A percentile compares a stretch with the other conserved stretches of the same genome.
phyloP scores from a whole-genome alignment of 495 filamentous ascomycete species.

The Penicillium diatomitis region DNA sequence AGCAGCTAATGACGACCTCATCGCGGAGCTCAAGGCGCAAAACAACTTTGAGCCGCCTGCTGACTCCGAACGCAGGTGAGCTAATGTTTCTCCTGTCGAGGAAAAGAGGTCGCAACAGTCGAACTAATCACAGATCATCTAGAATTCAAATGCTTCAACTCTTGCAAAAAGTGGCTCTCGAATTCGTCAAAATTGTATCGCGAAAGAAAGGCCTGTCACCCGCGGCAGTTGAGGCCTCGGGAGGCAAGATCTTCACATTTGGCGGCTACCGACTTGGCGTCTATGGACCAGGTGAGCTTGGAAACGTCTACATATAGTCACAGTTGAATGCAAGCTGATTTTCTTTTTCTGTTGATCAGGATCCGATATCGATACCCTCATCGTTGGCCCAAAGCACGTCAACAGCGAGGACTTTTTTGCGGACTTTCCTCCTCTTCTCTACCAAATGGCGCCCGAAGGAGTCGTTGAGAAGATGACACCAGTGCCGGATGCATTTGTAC shows the following conservation, averaged over 20 bases:
- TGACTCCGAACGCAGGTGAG: conserved; percentile 72
- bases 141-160: conserved; percentile 49
- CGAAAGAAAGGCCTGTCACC: conserved; percentile 66
- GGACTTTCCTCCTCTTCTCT: conserved; percentile 68
- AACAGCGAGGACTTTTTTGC: conserved; percentile 82
- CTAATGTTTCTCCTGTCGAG: neutral
- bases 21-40: conserved; percentile 69
- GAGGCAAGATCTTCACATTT: conserved; percentile 88
- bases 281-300: conserved; percentile 65
- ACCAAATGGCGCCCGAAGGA: conserved; percentile 59
- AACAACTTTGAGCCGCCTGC: conserved; percentile 79
- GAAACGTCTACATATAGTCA: no score
- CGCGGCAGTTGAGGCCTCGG: conserved; percentile 65
- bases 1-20: conserved; percentile 62
- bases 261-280: conserved; percentile 92
- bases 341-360: conserved; percentile 33
- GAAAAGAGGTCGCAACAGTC: no score
- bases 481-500: conserved; percentile 83
- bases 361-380: conserved; percentile 94
- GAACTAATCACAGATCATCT: no score
- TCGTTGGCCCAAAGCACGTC: conserved; percentile 83
- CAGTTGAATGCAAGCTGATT: neutral
- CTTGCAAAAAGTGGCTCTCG: conserved; percentile 68
- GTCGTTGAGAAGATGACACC: conserved; percentile 78
- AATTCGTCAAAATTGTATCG: conserved; percentile 75